Evolutionary conservation across 495 filamentous ascomycete species (phyloP).

Genomic region (Daldinia decipiens): DNA sequence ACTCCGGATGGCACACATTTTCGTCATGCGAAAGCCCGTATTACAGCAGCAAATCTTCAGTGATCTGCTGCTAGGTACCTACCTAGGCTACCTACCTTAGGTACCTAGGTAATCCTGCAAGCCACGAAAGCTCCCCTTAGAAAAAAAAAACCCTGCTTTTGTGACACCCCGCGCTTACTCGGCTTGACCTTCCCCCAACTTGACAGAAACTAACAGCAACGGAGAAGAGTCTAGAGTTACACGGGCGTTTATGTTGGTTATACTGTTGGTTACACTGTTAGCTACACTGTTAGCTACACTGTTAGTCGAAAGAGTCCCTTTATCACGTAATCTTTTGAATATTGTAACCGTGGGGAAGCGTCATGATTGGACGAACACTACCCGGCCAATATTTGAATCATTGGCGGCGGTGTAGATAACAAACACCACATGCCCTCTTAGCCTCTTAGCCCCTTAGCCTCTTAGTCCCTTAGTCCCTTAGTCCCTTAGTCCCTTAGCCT

Average conservation of each 20-base stretch:
- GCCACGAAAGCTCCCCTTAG: not conserved
- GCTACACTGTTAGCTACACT: constrained; percentile 34
- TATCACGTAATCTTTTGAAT: constrained; percentile 22
- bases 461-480: too few relatives aligned
- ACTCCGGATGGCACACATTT: not conserved
- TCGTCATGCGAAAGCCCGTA: constrained; percentile 23
- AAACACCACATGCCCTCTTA: constrained; percentile 9
- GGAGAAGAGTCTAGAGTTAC: constrained; percentile 23
- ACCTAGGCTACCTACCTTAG: too few relatives aligned
- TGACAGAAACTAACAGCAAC: not conserved
- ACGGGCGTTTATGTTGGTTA: constrained; percentile 38
- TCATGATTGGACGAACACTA: not conserved
- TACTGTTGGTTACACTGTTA: constrained; percentile 14
- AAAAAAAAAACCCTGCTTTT: not conserved
- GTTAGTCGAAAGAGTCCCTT: constrained; percentile 1
- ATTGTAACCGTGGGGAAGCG: constrained; percentile 12
- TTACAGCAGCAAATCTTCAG: not conserved
- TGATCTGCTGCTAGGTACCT: constrained; percentile 8
- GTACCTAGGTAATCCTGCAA: not conserved
- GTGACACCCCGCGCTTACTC: constrained; percentile 39
- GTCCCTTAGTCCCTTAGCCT: too few relatives aligned
- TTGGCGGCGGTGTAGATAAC: constrained; percentile 13
- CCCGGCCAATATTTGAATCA: constrained; percentile 8
- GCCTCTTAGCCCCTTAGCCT: too few relatives aligned
- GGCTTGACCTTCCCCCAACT: constrained; percentile 14